Percentiles rank a stretch among this genome's conserved stretches.
phyloP scores from a whole-genome alignment of 768 basidiomycete species.

The Collybia sordida region DNA sequence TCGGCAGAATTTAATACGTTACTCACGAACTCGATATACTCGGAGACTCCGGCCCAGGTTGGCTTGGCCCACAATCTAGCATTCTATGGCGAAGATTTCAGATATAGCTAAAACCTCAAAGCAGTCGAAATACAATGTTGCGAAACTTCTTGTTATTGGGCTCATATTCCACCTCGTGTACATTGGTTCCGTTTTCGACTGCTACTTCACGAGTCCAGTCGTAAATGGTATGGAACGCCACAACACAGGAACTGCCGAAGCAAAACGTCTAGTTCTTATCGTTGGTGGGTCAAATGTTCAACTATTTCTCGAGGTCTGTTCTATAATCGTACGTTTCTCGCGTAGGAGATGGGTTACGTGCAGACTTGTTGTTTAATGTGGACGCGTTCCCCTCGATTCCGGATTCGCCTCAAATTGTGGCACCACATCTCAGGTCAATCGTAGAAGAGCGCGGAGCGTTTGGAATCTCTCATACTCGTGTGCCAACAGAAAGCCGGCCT shows the following conservation, averaged over 20 bases:
- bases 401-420: constrained; percentile 56
- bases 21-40: no score
- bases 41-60: no score
- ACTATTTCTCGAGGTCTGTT: not conserved
- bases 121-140: constrained; percentile 32
- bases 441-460: constrained; percentile 68
- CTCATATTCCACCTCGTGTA: constrained; percentile 75
- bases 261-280: constrained; percentile 78
- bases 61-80: no score
- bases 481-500: constrained; percentile 86
- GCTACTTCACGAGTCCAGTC: constrained; percentile 85
- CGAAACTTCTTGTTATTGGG: constrained; percentile 58
- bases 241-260: constrained; percentile 42
- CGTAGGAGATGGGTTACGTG: constrained; percentile 79
- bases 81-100: no score
- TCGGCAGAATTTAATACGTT: no score
- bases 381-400: constrained; percentile 59
- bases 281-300: constrained; percentile 49
- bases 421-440: constrained; percentile 74
- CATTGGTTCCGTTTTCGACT: constrained; percentile 77
- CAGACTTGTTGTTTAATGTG: constrained; percentile 71
- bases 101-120: no score
- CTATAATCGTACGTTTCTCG: not conserved
- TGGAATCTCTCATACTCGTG: constrained; percentile 82
- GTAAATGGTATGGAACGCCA: constrained; percentile 73